Base-by-base conservation (phyloP, 129 eudicot species). In the Chrysanthemum seticuspe region DNA sequence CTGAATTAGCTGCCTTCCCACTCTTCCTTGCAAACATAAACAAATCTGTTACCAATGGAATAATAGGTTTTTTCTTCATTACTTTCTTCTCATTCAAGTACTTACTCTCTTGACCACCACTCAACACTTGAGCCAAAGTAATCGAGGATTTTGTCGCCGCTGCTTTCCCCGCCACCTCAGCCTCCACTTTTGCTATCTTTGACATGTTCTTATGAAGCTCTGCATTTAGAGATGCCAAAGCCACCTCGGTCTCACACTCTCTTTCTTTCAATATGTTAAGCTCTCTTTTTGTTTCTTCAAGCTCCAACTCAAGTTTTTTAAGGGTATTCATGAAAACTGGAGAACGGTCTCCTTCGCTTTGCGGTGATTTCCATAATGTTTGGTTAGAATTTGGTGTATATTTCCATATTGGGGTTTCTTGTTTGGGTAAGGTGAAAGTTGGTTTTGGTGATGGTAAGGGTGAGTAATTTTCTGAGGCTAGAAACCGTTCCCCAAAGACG, bases 161-260 rank as follows among this genome's bases (percentile, higher is more conserved):
- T 3, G 83, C 91, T 49, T 73, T 74, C 6, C 83, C 80, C 7
- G 76, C 88, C 65, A 57, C 82, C 6, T 65, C 80, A 1, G 95
- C 96, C 83, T 92, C 95, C 0, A 96, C 92, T 70, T 65, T 62
- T 0, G 91, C 98, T 11, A 87, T 73, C 83, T 84, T 93, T 0
- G 96, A 87, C 96, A 93, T 89, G 89, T 87, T 93, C 81, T 72
- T 78, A 74, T 89, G 98, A n/a, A 93, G 90, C 78, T 89, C 95
- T 1, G 96, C 98, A 6, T 92, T 89, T 55, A 92, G 51, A 1
- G 95, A 83, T 68, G 98, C 98, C 79, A 89, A 59, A 10, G 95
- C 88, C 79, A 93, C 87, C 85, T 85, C 90, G 0, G 87, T 93
- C 40, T 89, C 96, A 0, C 86, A 68, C 63, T 84, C 95, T 72